Percentiles rank a stretch among this genome's conserved stretches.
These are phyloP conservation scores for Silene uniflora DNA, from an alignment of 148 eudicot genomes.

Conservation along the genomic window DNA sequence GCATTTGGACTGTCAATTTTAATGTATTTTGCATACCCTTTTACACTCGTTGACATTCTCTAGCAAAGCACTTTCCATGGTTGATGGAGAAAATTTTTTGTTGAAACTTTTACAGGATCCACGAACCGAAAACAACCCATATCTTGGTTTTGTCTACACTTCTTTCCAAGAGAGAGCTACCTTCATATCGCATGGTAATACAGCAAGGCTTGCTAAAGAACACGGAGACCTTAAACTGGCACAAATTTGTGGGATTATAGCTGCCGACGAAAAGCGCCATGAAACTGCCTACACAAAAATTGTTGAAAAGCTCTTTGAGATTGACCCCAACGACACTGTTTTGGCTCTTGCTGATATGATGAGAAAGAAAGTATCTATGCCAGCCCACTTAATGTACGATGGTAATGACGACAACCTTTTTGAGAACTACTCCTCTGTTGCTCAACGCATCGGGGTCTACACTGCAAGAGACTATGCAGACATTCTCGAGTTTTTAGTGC, in stretches of 20 bases:
- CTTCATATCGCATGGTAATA: slow-evolving; percentile 45
- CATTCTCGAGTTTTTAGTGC: slow-evolving; percentile 32
- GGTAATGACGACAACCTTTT: slow-evolving; percentile 35
- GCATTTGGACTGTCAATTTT: too few relatives aligned
- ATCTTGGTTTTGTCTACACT: slow-evolving; percentile 48
- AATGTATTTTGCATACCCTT: too few relatives aligned
- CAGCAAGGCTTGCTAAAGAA: slow-evolving; percentile 44
- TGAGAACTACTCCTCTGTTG: slow-evolving; percentile 28
- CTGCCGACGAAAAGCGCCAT: slow-evolving; percentile 47
- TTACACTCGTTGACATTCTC: too few relatives aligned
- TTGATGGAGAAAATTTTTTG: neutral
- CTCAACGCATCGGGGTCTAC: slow-evolving; percentile 38
- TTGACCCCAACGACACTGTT: slow-evolving; percentile 38
- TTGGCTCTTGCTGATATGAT: slow-evolving; percentile 42
- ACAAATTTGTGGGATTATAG: slow-evolving; percentile 42
- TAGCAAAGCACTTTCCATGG: neutral
- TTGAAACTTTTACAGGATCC: slow-evolving; percentile 30
- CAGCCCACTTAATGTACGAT: slow-evolving; percentile 45
- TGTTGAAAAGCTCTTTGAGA: slow-evolving; percentile 45
- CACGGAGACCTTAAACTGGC: slow-evolving; percentile 40
- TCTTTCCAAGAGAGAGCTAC: slow-evolving; percentile 53
- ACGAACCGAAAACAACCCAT: slow-evolving; percentile 42
- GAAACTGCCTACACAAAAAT: slow-evolving; percentile 47
- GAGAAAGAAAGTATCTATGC: slow-evolving; percentile 44
- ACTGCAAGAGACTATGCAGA: slow-evolving; percentile 42